Base-by-base conservation (phyloP, 2,329 filamentous ascomycete species). In the Talaromyces sp. region DNA sequence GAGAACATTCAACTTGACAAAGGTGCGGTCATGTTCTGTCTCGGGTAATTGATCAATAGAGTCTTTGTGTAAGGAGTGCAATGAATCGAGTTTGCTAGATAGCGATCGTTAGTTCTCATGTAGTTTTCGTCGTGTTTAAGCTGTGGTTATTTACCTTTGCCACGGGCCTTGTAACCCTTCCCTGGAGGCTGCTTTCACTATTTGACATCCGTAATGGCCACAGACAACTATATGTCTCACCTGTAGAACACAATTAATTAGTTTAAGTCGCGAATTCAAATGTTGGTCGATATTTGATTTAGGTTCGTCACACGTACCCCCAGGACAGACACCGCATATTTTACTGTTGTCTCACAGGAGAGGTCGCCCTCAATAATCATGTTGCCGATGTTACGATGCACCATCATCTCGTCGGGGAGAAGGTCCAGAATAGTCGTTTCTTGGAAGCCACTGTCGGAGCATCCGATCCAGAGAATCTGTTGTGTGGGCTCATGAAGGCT, bases 191-290 rank as follows among this genome's bases (percentile, higher is more conserved):
- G 52, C 33, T 39, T 47, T 52, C 11, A 62, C 58, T 40, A 60
- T 60, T 10, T 52, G 48, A 42, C 61, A 64, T 11, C 60, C 58
- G 4, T 62, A 63, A 47, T 64, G 60, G 1, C 60, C 61, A 29
- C 61, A 61, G 16, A 61, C 47, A n/a, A 61, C 50, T 7, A 64
- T 63, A 36, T 64, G 56, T n/a, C 53, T 52, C 11, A 60, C 58
- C 48, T 59, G 17, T 2, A 19, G 4, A 10, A 3, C 32, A 52
- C 32, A 32, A 3, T 27, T 27, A 30, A 17, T 6, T 16, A 19
- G 19, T 16, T 39, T 7, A 9, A 16, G 17, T 13, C 19, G 14
- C n/a, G n/a, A n/a, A n/a, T n/a, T n/a, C n/a, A n/a, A n/a, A n/a
- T n/a, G n/a, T n/a, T n/a, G n/a, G n/a, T n/a, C n/a, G n/a, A n/a